Evolutionary conservation across 768 basidiomycete species (phyloP), one percentile per base, ranked within the genome.

Genomic region (Dioszegia aurantiaca): DNA sequence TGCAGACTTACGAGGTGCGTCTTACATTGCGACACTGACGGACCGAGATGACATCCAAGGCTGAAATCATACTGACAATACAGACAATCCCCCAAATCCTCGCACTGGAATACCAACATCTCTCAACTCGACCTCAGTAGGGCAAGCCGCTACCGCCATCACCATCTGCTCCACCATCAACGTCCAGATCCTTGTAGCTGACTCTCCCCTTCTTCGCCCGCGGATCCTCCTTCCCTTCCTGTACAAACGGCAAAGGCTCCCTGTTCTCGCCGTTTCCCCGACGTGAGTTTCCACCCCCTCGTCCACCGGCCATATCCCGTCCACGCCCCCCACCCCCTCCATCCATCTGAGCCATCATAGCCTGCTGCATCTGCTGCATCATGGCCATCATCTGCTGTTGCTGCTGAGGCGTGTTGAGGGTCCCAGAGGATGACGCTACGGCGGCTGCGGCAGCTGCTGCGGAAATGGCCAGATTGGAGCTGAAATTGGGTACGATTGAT

Each of bases 151-250:
- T 73, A 68, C 59, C 72, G 1, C 16, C 40, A 58, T 84, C 69
- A 84, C 83, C 75, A 84, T 86, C 37, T n/a, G n/a, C 83, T 86
- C 81, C 88, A 88, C 88, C 75, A n/a, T 88, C 80, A 33, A 33
- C 33, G 79, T 97, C 93, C 86, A 95, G 89, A 78, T 97, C 93
- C 74, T 90, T 86, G 73, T 97, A 97, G 78, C 89, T 91, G 55
- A 97, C 85, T 77, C 89, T 85, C 78, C 85, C 87, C 43, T 89
- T 89, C 31, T 86, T 88, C 30, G 88, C 87, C 27, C 93, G 89
- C 39, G 93, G 82, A 41, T 93, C 93, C 75, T 97, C 93, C 30
- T 86, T 88, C 77, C 91, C 88, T 54, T 88, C 85, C 12, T 90
- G 89, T 17, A 89, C 88, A 2, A 88, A 86, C 0, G 88, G 88